Evolutionary conservation across 768 basidiomycete species (phyloP).

Genomic region (Dendrothele bispora): DNA sequence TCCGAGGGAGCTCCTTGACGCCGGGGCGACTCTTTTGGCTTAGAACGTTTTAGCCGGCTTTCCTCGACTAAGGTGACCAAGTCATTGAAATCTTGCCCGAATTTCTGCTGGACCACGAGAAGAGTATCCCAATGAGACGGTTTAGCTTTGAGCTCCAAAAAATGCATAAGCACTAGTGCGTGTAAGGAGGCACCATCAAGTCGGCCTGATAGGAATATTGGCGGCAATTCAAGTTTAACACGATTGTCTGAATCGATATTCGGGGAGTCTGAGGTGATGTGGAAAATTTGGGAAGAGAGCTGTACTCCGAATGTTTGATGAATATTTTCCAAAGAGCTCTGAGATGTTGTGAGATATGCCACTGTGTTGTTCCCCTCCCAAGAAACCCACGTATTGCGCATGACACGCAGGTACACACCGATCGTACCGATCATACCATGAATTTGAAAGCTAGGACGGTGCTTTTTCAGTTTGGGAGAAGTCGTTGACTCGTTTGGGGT

Average conservation of each 20-base stretch:
- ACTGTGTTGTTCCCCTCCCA: slow-evolving; percentile 62
- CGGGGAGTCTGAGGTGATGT: slow-evolving; percentile 49
- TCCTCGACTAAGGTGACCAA: slow-evolving; percentile 66
- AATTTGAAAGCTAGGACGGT: slow-evolving; percentile 41
- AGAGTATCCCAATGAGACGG: slow-evolving; percentile 84
- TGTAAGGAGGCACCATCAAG: slow-evolving; percentile 51
- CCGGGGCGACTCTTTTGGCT: slow-evolving; percentile 17
- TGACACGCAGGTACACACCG: slow-evolving; percentile 72
- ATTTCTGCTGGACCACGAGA: slow-evolving; percentile 83
- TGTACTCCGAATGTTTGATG: slow-evolving; percentile 62
- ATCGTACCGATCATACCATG: slow-evolving; percentile 52
- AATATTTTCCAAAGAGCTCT: slow-evolving; percentile 27
- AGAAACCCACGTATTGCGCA: slow-evolving; percentile 86
- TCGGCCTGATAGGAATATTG: slow-evolving; percentile 60
- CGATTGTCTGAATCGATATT: slow-evolving; percentile 42
- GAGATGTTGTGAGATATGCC: slow-evolving; percentile 44
- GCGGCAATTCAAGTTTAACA: slow-evolving; percentile 66
- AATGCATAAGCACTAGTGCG: slow-evolving; percentile 61
- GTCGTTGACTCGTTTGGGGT: slow-evolving; percentile 33
- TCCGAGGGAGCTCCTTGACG: background rate
- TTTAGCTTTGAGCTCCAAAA: slow-evolving; percentile 72
- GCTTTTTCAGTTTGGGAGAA: slow-evolving; percentile 26
- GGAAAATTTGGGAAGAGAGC: slow-evolving; percentile 58
- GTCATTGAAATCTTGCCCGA: slow-evolving; percentile 87
- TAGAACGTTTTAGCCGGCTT: slow-evolving; percentile 38